Conservation (phyloP, 2,329 filamentous ascomycete genomes). For the Verticillium isaacii region DNA sequence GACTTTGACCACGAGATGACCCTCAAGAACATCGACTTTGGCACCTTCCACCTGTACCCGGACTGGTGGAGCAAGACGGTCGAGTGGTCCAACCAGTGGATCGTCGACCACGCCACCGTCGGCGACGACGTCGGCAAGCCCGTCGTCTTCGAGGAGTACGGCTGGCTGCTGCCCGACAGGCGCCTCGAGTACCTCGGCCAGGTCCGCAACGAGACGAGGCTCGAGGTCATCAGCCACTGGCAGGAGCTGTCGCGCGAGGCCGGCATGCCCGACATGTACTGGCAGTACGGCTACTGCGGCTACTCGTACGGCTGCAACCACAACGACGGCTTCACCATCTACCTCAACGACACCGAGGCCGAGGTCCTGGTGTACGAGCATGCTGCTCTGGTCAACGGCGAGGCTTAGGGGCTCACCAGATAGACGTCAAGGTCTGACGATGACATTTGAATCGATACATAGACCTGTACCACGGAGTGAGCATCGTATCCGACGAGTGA, state of each 20-base stretch:
- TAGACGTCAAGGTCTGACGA: neutral
- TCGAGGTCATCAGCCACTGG: slow-evolving; percentile 42
- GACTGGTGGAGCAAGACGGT: slow-evolving; percentile 50
- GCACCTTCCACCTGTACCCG: slow-evolving; percentile 51
- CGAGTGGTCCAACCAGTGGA: slow-evolving; percentile 49
- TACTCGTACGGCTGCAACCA: slow-evolving; percentile 51
- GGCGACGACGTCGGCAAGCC: slow-evolving; percentile 41
- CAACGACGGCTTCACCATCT: slow-evolving; percentile 54
- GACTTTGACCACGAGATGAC: slow-evolving; percentile 48
- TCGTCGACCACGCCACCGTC: slow-evolving; percentile 44
- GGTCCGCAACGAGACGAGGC: slow-evolving; percentile 34
- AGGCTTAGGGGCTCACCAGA: neutral
- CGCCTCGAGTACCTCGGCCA: slow-evolving; percentile 38
- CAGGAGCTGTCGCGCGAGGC: slow-evolving; percentile 41
- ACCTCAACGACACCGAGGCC: slow-evolving; percentile 43
- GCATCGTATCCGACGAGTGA: neutral
- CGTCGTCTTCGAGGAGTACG: slow-evolving; percentile 51
- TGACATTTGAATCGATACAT: neutral
- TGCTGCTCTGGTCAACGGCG: slow-evolving; percentile 31
- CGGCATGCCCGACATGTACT: slow-evolving; percentile 48
- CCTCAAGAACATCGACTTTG: slow-evolving; percentile 46
- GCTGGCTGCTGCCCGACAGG: slow-evolving; percentile 45
- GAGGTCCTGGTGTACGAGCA: slow-evolving; percentile 37
- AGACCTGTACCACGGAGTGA: neutral
- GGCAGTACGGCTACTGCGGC: slow-evolving; percentile 45